Conservation (phyloP, 306 rosid species). For the Vicia faba region DNA sequence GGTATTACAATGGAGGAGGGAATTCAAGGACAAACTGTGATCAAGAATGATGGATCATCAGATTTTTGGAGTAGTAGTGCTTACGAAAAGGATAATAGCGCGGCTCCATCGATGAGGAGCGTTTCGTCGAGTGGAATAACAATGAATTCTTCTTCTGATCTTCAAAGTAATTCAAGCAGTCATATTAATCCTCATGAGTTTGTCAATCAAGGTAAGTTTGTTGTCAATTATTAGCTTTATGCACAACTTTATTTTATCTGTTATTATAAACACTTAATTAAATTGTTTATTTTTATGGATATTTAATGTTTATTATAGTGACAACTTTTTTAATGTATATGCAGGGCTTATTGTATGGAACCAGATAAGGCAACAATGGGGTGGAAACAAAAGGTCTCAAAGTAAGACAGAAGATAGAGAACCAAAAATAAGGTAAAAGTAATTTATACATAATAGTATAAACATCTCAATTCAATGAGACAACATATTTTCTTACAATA, state of each 20-base stretch:
- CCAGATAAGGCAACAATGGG: slow-evolving; percentile 78
- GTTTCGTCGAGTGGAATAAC: slow-evolving; percentile 46
- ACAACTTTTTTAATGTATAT: not conserved
- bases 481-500: too few relatives aligned
- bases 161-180: slow-evolving; percentile 47
- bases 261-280: not conserved
- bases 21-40: slow-evolving; percentile 46
- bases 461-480: too few relatives aligned
- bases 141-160: slow-evolving; percentile 45
- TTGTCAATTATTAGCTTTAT: too few relatives aligned
- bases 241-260: not conserved
- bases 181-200: slow-evolving; percentile 58
- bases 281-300: too few relatives aligned
- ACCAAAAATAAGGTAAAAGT: slow-evolving; percentile 76
- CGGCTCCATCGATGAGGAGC: slow-evolving; percentile 58
- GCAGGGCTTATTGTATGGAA: slow-evolving; percentile 87
- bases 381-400: slow-evolving; percentile 52
- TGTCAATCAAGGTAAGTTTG: slow-evolving; percentile 73
- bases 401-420: slow-evolving; percentile 42
- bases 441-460: too few relatives aligned
- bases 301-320: too few relatives aligned
- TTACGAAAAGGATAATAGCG: slow-evolving; percentile 62
- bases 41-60: slow-evolving; percentile 54
- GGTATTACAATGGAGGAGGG: slow-evolving; percentile 48
- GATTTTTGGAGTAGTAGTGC: slow-evolving; percentile 73